A percentile compares a stretch with the other conserved stretches of the same genome.
Evolutionary conservation across 192 early-diverging fungal species (phyloP).

Genomic region (Backusella macrospora): DNA sequence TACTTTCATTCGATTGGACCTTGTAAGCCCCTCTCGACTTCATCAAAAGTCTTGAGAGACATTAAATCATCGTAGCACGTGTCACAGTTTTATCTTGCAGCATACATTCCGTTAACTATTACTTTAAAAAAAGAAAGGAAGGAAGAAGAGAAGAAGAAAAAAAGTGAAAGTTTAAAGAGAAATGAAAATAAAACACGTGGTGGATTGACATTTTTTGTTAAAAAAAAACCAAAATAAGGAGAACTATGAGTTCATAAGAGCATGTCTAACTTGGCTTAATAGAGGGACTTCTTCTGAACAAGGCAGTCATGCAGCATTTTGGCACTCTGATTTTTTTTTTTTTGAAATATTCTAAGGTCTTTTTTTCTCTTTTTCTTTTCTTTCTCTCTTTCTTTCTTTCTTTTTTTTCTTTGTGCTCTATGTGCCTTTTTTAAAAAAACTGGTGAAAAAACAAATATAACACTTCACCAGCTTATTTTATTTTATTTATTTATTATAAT

Average conservation of each 20-base stretch:
- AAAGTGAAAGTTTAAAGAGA: background rate
- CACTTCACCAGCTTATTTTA: background rate
- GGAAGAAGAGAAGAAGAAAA: background rate
- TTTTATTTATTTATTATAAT: conserved; percentile 1
- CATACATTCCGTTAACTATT: background rate
- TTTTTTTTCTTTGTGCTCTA: conserved; percentile 1
- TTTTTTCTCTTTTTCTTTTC: background rate
- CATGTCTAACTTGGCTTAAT: background rate
- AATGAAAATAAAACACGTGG: conserved; percentile 6
- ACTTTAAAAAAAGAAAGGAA: background rate
- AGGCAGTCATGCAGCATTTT: conserved; percentile 20
- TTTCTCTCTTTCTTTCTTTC: background rate
- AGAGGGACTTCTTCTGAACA: conserved; percentile 24
- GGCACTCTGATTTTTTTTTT: background rate
- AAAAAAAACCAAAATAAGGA: background rate
- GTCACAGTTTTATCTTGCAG: background rate
- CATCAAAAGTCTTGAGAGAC: background rate
- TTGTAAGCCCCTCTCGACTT: background rate
- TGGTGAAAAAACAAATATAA: background rate
- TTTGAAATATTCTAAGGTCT: background rate
- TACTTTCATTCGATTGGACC: background rate
- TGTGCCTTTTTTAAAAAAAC: background rate
- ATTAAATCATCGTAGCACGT: background rate
- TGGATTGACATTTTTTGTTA: background rate
- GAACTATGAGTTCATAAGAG: background rate